Evolutionary conservation across 2,329 filamentous ascomycete genomes (phyloP).

Genomic region (Neonectria faginata): DNA sequence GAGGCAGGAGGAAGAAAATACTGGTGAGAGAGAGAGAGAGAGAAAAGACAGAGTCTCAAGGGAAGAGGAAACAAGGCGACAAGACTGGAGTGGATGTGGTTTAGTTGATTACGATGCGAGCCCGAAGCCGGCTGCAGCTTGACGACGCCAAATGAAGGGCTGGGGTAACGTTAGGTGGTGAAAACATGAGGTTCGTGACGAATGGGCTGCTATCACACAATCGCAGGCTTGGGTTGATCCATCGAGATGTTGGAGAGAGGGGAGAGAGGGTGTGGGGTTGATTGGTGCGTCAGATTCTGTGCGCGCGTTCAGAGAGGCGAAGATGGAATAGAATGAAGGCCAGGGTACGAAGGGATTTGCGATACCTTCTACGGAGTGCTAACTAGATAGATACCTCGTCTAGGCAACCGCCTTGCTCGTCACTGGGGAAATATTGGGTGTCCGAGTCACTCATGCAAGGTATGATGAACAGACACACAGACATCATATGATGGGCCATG

Average conservation of each 20-base stretch:
- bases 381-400: no score
- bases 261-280: not conserved
- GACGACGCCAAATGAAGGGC: constrained; percentile 1
- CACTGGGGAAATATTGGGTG: not conserved
- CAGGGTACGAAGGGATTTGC: not conserved
- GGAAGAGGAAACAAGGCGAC: constrained; percentile 12
- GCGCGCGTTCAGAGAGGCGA: no score
- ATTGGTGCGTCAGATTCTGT: no score
- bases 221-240: not conserved
- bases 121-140: constrained; percentile 19
- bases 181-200: not conserved
- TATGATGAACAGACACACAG: no score
- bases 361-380: not conserved
- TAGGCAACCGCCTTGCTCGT: not conserved
- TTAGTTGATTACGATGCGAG: constrained; percentile 6
- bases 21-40: not conserved
- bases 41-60: not conserved
- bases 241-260: not conserved
- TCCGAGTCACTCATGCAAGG: no score
- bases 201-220: constrained; percentile 2
- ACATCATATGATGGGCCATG: not conserved
- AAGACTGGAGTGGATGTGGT: constrained; percentile 7
- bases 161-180: not conserved
- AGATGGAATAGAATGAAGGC: not conserved
- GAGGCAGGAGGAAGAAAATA: not conserved